phyloP scores from a whole-genome alignment of 2,329 filamentous ascomycete species.

The Claviceps cyperi region DNA sequence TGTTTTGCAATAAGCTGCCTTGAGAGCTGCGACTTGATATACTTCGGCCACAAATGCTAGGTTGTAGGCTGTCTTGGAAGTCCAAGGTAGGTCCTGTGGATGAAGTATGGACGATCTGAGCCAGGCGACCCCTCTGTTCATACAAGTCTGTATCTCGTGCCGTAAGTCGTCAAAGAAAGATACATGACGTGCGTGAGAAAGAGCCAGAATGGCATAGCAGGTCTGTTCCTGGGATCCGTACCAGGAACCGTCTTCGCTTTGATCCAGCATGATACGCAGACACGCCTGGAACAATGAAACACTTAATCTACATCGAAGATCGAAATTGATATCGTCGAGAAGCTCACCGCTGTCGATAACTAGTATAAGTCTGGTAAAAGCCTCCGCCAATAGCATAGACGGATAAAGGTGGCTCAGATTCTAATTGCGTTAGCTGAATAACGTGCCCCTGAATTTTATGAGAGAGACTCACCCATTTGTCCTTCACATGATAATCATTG shows the following conservation, averaged over 20 bases:
- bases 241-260: constrained; percentile 8
- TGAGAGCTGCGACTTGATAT: constrained; percentile 8
- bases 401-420: constrained; percentile 7
- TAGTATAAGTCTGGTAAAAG: constrained; percentile 1
- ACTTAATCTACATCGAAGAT: neutral
- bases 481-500: constrained; percentile 4
- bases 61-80: constrained; percentile 8
- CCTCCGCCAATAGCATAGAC: constrained; percentile 6
- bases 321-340: constrained; percentile 1
- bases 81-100: constrained; percentile 5
- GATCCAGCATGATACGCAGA: constrained; percentile 5
- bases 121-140: constrained; percentile 3
- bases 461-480: constrained; percentile 8
- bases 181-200: constrained; percentile 4
- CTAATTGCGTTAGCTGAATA: neutral
- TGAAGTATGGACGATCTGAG: neutral
- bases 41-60: constrained; percentile 4
- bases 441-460: neutral
- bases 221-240: constrained; percentile 6
- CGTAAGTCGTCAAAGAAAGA: constrained; percentile 3
- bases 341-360: constrained; percentile 2
- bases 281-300: constrained; percentile 6
- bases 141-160: constrained; percentile 1
- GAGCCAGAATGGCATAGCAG: constrained; percentile 7
- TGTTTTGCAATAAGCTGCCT: neutral